Evolutionary conservation across 2,329 filamentous ascomycete species (phyloP).

Genomic region (Geoglossum cookeanum): DNA sequence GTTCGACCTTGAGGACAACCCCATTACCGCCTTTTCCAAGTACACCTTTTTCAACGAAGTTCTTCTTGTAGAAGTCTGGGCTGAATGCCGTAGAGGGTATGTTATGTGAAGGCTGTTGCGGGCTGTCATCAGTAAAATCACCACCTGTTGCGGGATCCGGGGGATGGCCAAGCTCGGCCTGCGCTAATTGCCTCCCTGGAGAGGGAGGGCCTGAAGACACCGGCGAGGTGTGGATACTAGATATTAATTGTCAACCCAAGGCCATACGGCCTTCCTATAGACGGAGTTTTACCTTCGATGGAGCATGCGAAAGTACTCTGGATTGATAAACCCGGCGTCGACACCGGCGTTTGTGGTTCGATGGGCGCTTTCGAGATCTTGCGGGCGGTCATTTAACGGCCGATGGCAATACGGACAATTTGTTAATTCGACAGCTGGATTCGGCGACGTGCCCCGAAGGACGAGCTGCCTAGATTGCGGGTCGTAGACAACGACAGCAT

Average conservation of each 20-base stretch:
- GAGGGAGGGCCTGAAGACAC: background rate
- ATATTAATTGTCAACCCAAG: background rate
- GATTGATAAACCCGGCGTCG: conserved; percentile 58
- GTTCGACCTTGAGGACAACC: conserved; percentile 82
- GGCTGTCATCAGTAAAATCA: conserved; percentile 27
- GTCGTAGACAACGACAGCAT: conserved; percentile 84
- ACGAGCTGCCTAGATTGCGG: conserved; percentile 68
- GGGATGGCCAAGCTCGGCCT: conserved; percentile 3
- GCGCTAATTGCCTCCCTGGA: conserved; percentile 6
- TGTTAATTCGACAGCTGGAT: conserved; percentile 34
- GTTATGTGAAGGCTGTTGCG: conserved; percentile 32
- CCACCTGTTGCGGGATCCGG: conserved; percentile 27
- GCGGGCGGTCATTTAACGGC: conserved; percentile 33
- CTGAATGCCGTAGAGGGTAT: conserved; percentile 80
- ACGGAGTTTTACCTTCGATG: conserved; percentile 24
- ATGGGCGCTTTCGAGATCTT: conserved; percentile 11
- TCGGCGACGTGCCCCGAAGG: conserved; percentile 43
- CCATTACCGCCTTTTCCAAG: conserved; percentile 85
- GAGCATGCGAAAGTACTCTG: conserved; percentile 91
- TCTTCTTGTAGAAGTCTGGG: conserved; percentile 78
- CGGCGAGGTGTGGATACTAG: background rate
- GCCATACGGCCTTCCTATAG: conserved; percentile 26
- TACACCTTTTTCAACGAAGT: conserved; percentile 77
- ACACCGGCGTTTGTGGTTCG: conserved; percentile 16
- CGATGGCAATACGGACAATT: conserved; percentile 88